phyloP scores from a whole-genome alignment of 129 eudicot genomes.

The Saposhnikovia divaricata region DNA sequence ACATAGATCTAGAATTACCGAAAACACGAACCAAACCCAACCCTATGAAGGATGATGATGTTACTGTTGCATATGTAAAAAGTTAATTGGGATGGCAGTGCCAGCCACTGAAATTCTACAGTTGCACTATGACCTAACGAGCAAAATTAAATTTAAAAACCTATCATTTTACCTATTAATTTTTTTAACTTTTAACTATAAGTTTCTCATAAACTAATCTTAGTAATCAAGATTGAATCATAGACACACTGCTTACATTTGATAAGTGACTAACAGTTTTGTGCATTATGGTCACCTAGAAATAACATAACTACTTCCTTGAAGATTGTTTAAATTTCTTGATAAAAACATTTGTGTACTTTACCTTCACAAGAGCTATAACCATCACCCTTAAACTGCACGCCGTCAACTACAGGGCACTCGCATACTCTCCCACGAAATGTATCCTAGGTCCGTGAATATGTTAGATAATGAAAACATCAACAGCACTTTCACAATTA shows the following conservation, averaged over 20 bases:
- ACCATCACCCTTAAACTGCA: slow-evolving; percentile 90
- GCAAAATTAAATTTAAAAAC: neutral
- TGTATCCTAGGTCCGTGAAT: slow-evolving; percentile 53
- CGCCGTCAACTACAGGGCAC: slow-evolving; percentile 90
- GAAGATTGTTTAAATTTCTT: neutral
- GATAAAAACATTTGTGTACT: neutral
- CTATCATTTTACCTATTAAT: neutral
- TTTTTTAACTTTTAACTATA: neutral
- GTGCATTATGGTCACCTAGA: neutral
- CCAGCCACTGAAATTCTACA: neutral
- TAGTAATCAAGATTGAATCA: neutral
- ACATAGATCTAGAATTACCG: neutral
- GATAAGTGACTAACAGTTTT: neutral
- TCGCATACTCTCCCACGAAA: slow-evolving; percentile 94
- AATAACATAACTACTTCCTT: neutral
- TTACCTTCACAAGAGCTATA: slow-evolving; percentile 77
- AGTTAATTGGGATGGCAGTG: neutral
- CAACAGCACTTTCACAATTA: neutral
- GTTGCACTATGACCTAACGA: neutral
- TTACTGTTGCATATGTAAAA: neutral
- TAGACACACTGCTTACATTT: too few relatives aligned
- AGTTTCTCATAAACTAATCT: neutral
- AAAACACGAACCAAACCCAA: neutral
- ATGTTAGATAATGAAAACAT: neutral
- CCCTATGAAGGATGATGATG: neutral